Base-by-base conservation (phyloP, 2,329 filamentous ascomycete species). In the Chaetothyriales sp. region DNA sequence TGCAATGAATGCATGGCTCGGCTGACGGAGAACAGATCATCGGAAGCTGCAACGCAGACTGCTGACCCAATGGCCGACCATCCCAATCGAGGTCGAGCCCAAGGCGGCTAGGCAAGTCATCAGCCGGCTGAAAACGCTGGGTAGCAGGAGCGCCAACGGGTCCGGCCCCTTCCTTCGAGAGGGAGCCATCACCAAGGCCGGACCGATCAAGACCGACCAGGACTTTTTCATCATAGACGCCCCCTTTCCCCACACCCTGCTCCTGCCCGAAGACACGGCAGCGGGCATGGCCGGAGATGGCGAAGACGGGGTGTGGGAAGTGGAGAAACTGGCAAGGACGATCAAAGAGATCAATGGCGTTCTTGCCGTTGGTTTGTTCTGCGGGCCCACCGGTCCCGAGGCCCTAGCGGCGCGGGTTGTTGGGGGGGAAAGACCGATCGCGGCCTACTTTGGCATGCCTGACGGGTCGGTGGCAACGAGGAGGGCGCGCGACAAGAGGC, bases 1-100 rank as follows among this genome's bases (percentile, higher is more conserved):
- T 48, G 49, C 43, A 29, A 43, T 22, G 22, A 7, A 18, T 44
- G 33, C 20, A 47, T 51, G 18, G 8, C 6, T 37, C 18, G 15
- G 28, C 53, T 52, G 51, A 56, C 48, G 8, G 37, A 18, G n/a
- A 55, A 55, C 64, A 82, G 92, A 98, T 70, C 94, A 89, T 66
- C 82, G 92, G 62, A 98, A 98, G 71, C 79, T 89, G 58, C 88
- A 89, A 56, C 71, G 77, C 37, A 80, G 86, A 44, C 78, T 98
- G 25, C 78, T 83, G 28, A 78, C 76, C 3, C 77, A 75, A 57
- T 98, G 90, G 89, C 84, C 86, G 61, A 75, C 75, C 29, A 87
- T 98, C 53, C 92, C 92, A 19, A 89, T 98, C 61, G 92, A 98
- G 70, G 88, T 98, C 47, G 84, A 89, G 33, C 92, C 90, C 19